phyloP scores from a whole-genome alignment of 768 basidiomycete species.

The Hortiboletus campestris region DNA sequence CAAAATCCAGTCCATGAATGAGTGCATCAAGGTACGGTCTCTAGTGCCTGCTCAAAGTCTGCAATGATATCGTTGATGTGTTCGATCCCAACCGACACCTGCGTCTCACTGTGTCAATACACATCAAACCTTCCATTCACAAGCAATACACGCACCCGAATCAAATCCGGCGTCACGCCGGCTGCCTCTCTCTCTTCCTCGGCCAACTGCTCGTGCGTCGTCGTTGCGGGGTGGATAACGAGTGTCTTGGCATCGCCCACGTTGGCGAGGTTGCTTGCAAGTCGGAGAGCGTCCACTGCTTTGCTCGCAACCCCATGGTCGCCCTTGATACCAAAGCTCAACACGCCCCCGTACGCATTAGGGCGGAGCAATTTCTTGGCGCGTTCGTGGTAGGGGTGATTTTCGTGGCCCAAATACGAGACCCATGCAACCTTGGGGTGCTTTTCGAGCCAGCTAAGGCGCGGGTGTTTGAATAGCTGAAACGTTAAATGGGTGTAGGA shows the following conservation, averaged over 20 bases:
- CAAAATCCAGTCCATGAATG: background rate
- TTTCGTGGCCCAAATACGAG: constrained; percentile 67
- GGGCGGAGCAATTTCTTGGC: constrained; percentile 57
- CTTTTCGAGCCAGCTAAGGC: constrained; percentile 50
- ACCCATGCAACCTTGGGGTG: constrained; percentile 75
- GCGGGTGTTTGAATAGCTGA: background rate
- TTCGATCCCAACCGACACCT: constrained; percentile 47
- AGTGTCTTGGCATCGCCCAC: constrained; percentile 67
- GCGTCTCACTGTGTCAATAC: background rate
- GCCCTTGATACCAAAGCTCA: constrained; percentile 76
- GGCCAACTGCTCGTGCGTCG: constrained; percentile 58
- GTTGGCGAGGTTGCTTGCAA: constrained; percentile 73
- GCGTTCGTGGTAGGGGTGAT: constrained; percentile 57
- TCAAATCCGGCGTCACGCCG: constrained; percentile 56
- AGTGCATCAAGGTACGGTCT: constrained; percentile 12
- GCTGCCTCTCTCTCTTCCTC: constrained; percentile 45
- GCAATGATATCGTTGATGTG: constrained; percentile 46
- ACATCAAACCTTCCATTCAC: background rate
- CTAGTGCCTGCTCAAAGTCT: constrained; percentile 43
- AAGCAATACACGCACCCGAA: constrained; percentile 42
- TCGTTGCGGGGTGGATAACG: constrained; percentile 56
- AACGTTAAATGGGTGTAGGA: too few relatives aligned
- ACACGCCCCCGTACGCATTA: constrained; percentile 63
- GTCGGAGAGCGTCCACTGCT: constrained; percentile 66
- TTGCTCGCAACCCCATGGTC: constrained; percentile 48